Conservation (phyloP, 108 stramenopile species). For the Nannochloropsis gaditana region DNA sequence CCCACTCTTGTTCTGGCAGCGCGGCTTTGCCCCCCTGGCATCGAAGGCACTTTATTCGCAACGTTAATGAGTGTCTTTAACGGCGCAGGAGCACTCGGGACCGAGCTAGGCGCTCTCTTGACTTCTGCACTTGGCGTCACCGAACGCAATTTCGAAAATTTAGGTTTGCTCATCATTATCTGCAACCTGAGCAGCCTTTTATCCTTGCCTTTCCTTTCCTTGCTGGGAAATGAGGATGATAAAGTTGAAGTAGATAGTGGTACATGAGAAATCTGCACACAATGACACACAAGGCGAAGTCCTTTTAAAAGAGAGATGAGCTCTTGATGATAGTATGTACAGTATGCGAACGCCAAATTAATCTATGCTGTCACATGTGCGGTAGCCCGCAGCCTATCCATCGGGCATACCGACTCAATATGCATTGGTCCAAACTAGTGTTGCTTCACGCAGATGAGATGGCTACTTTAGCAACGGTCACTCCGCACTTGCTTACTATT, state of each 20-base stretch:
- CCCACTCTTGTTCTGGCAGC: slow-evolving; percentile 88
- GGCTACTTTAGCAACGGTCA: too few relatives aligned
- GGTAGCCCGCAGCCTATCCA: too few relatives aligned
- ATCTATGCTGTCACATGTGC: too few relatives aligned
- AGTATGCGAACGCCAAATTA: too few relatives aligned
- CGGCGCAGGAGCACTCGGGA: slow-evolving; percentile 73
- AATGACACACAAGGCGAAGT: too few relatives aligned
- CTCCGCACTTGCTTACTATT: too few relatives aligned
- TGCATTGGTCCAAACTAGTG: too few relatives aligned
- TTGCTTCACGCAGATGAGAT: too few relatives aligned
- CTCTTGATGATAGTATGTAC: too few relatives aligned
- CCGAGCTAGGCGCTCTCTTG: slow-evolving; percentile 75
- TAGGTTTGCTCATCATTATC: slow-evolving; percentile 69
- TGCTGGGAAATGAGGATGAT: neutral
- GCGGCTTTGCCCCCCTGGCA: slow-evolving; percentile 77
- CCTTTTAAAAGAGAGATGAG: too few relatives aligned
- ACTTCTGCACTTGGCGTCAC: slow-evolving; percentile 76
- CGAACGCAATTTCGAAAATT: slow-evolving; percentile 74
- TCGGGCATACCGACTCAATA: too few relatives aligned
- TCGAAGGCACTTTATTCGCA: slow-evolving; percentile 88
- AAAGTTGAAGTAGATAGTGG: neutral
- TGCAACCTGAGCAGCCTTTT: slow-evolving; percentile 79
- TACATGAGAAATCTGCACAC: neutral
- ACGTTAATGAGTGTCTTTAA: slow-evolving; percentile 89
- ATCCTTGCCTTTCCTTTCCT: slow-evolving; percentile 65